Percentiles rank a stretch among this genome's conserved stretches.
Conservation (phyloP, 2,329 filamentous ascomycete genomes). For the Westerdykella ornata region DNA sequence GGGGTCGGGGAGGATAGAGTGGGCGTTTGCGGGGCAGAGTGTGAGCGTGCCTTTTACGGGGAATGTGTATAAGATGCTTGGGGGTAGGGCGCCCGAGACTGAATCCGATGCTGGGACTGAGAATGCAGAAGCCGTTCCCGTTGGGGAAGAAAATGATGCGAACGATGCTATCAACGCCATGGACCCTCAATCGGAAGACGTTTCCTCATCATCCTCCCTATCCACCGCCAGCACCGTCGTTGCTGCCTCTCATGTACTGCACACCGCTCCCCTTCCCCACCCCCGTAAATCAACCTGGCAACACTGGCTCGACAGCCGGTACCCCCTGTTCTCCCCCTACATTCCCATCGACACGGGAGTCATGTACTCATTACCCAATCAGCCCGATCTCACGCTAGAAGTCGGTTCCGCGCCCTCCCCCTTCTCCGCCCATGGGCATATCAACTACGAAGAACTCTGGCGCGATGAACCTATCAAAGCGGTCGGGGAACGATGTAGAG, state of each 20-base stretch:
- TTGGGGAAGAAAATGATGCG: not conserved
- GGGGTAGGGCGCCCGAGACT: no score
- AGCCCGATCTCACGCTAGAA: slow-evolving; percentile 38
- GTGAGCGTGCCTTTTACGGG: not conserved
- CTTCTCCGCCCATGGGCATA: slow-evolving; percentile 37
- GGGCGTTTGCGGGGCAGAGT: slow-evolving; percentile 58
- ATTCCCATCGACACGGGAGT: slow-evolving; percentile 50
- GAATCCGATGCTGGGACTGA: no score
- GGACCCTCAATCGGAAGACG: slow-evolving; percentile 1
- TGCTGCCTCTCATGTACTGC: not conserved
- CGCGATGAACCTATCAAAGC: slow-evolving; percentile 38
- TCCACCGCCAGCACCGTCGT: not conserved
- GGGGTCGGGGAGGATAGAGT: slow-evolving; percentile 50
- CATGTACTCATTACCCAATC: slow-evolving; percentile 41
- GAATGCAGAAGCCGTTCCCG: no score
- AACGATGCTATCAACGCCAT: not conserved
- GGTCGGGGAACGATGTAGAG: slow-evolving; percentile 3
- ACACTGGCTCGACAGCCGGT: slow-evolving; percentile 56
- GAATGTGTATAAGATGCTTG: not conserved
- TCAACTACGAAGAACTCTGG: slow-evolving; percentile 63
- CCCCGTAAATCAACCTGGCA: slow-evolving; percentile 42
- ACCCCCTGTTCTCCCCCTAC: slow-evolving; percentile 23
- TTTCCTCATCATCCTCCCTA: not conserved
- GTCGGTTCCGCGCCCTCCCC: slow-evolving; percentile 56
- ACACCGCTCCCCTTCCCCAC: slow-evolving; percentile 5